Base-by-base conservation (phyloP, 2,329 filamentous ascomycete genomes). In the Neodidymelliopsis sp. region DNA sequence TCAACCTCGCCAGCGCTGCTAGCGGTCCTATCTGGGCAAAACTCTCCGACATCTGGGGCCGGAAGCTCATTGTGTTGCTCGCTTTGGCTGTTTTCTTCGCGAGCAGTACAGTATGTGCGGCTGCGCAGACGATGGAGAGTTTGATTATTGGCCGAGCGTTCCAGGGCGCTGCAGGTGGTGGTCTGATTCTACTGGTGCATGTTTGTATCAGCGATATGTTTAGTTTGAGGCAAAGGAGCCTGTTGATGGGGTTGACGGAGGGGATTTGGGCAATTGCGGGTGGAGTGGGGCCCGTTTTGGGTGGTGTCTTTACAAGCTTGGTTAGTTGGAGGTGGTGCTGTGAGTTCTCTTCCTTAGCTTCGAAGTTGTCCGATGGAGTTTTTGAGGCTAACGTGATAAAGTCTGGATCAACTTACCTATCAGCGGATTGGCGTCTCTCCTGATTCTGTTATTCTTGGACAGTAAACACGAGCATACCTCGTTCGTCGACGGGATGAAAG, bases 1-100 rank as follows among this genome's bases (percentile, higher is more conserved):
- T 88, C 68, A 76, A 91, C 3, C 81, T 92, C 9, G 86, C 85
- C 12, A 84, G 84, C 61, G 85, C 87, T 0, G 85, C 87, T 0
- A 79, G 79, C 2, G 83, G 82, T 0, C 87, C 88, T 0, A 81
- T 87, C n/a, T 91, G 88, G 88, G 87, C 85, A 3, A 83, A 82
- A 39, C 59, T 82, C 1, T 79, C 75, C 3, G 81, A 84, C 56
- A 84, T 84, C 25, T 84, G 80, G 78, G 81, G 81, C 12, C 75
- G 82, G 2, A 84, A 84, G 55, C 71, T 75, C 2, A 80, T 83
- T 25, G 61, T 84, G 3, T 65, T 84, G 8, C 55, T 67, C 2
- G 78, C 79, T 0, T 74, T 85, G 31, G 69, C 79, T 6, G 64
- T 84, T 16, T 88, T 88, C 72, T 79, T 87, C 43, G 71, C 81